Evolutionary conservation across 2,329 filamentous ascomycete genomes (phyloP).

Genomic region (Colletotrichum spinosum): DNA sequence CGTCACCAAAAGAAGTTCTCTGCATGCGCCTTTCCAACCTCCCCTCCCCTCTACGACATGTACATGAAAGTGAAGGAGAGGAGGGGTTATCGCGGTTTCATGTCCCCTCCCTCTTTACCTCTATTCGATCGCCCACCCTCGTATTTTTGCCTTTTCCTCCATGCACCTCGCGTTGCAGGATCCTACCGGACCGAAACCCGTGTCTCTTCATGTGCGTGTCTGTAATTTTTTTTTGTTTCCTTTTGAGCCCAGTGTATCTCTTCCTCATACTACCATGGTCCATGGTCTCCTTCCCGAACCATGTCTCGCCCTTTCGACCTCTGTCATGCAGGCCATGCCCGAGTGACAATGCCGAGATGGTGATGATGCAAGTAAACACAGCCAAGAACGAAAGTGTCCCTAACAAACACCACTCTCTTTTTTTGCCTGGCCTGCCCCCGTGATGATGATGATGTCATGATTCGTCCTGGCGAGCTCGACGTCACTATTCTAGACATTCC

Average conservation of each 20-base stretch:
- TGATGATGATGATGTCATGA: slow-evolving; percentile 22
- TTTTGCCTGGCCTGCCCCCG: slow-evolving; percentile 5
- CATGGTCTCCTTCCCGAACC: neutral
- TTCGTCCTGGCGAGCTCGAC: slow-evolving; percentile 21
- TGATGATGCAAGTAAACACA: neutral
- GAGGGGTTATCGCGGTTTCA: too few species aligned
- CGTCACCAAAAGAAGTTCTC: slow-evolving; percentile 16
- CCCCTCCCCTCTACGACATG: neutral
- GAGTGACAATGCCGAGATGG: neutral
- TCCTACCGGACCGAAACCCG: neutral
- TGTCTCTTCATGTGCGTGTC: slow-evolving; percentile 2
- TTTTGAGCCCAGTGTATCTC: neutral
- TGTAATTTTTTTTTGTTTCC: too few species aligned
- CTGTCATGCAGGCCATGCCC: slow-evolving; percentile 11
- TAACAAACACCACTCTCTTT: too few species aligned
- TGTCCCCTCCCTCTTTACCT: too few species aligned
- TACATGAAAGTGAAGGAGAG: too few species aligned
- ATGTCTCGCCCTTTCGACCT: slow-evolving; percentile 4
- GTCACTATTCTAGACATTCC: slow-evolving; percentile 23
- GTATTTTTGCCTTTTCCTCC: neutral
- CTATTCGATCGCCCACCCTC: too few species aligned
- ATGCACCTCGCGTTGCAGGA: neutral
- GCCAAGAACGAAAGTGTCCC: too few species aligned
- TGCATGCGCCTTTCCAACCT: slow-evolving; percentile 27
- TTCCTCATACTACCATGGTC: slow-evolving; percentile 15